Evolutionary conservation across 441 rosid species (phyloP).

Genomic region (Raphanus hybrid): DNA sequence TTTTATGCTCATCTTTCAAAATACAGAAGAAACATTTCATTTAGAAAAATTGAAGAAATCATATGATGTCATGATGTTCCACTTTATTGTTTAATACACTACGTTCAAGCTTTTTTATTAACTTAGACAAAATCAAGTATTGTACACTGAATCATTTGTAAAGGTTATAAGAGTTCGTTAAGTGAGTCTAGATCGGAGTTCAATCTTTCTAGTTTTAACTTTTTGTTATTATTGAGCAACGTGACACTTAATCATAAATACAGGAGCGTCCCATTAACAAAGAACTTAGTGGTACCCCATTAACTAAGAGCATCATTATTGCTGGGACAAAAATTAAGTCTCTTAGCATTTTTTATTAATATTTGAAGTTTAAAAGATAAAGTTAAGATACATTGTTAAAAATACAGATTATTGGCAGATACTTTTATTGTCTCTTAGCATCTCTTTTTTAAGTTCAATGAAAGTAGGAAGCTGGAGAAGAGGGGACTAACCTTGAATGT

Average conservation of each 20-base stretch:
- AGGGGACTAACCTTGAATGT: no score
- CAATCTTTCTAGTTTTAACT: neutral
- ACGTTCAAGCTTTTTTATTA: neutral
- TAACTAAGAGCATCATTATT: no score
- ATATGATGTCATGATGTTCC: neutral
- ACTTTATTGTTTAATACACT: neutral
- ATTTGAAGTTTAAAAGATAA: no score
- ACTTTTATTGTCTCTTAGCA: no score
- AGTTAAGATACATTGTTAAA: no score
- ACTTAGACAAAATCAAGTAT: no score
- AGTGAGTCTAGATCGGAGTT: slow-evolving; percentile 5
- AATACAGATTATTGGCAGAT: no score
- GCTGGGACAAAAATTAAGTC: no score
- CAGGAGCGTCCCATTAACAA: slow-evolving; percentile 17
- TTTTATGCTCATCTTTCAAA: neutral
- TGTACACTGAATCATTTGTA: no score
- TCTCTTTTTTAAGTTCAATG: no score
- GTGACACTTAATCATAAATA: neutral
- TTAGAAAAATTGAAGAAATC: neutral
- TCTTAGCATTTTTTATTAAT: no score
- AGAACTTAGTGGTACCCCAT: slow-evolving; percentile 22
- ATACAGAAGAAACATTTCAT: neutral
- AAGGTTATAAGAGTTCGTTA: neutral
- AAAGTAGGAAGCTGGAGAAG: no score
- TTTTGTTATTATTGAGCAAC: neutral